Evolutionary conservation across 139 green algal genomes (phyloP).

Genomic region (Ettlia oleoabundans): DNA sequence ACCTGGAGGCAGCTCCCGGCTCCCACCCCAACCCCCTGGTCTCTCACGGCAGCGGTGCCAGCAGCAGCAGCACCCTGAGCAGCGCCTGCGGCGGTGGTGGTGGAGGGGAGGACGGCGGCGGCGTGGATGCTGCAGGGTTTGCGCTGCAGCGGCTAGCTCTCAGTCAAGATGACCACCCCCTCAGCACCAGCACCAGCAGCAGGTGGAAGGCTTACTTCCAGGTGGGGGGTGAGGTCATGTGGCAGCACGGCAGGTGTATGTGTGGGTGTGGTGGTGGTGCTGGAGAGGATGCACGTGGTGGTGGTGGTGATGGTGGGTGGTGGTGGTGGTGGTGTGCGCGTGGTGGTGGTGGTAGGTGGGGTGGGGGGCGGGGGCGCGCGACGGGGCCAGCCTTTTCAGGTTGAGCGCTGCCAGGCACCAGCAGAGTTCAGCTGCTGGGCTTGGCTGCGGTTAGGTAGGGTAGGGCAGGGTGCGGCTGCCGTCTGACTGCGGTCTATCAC

Average conservation of each 20-base stretch:
- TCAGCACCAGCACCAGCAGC: conserved; percentile 68
- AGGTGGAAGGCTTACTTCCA: conserved; percentile 86
- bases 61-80: not conserved
- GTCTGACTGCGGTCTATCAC: no score
- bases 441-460: no score
- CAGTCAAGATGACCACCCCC: conserved; percentile 79
- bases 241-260: not conserved
- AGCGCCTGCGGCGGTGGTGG: not conserved
- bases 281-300: no score
- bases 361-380: no score
- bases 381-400: no score
- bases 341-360: no score
- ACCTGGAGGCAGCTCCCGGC: conserved; percentile 16
- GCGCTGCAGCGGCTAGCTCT: conserved; percentile 23
- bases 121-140: not conserved
- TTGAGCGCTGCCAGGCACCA: no score
- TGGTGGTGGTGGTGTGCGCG: not conserved
- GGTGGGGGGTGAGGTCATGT: conserved; percentile 40
- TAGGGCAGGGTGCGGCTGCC: no score
- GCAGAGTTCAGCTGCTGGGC: no score
- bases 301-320: no score
- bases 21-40: conserved; percentile 38
- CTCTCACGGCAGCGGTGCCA: conserved; percentile 1
- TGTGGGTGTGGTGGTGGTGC: no score
- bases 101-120: not conserved